A percentile compares a stretch with the other conserved stretches of the same genome.
These are phyloP conservation scores for Erythrophleum ivorense DNA, from an alignment of 331 rosid genomes.

Conservation along the genomic window DNA sequence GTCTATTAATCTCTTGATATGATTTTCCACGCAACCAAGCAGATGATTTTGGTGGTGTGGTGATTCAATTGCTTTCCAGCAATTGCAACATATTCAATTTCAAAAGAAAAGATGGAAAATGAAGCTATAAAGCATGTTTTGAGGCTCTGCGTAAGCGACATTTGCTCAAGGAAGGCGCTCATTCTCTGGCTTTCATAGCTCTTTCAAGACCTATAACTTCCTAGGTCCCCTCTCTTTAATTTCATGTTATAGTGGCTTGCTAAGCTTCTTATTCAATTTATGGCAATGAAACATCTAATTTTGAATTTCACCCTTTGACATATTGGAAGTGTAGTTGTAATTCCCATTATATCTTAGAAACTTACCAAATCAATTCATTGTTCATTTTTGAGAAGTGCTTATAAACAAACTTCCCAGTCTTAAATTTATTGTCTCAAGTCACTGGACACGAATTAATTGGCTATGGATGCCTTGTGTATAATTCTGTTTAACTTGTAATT, in stretches of 20 bases:
- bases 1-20: not conserved
- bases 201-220: constrained; percentile 68
- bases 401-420: no score
- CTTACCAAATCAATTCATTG: not conserved
- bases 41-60: constrained; percentile 5
- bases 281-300: not conserved
- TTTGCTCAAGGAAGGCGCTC: constrained; percentile 92
- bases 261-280: not conserved
- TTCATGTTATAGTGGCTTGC: constrained; percentile 2
- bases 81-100: constrained; percentile 46
- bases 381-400: not conserved
- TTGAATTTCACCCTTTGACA: not conserved
- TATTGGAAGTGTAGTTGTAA: not conserved
- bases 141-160: constrained; percentile 83
- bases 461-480: constrained; percentile 1
- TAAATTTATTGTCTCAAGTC: not conserved
- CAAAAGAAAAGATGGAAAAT: constrained; percentile 63
- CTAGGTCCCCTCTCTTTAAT: constrained; percentile 55
- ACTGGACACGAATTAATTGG: not conserved
- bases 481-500: not conserved
- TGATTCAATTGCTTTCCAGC: not conserved
- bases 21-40: constrained; percentile 11
- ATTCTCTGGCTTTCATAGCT: constrained; percentile 77
- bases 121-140: constrained; percentile 78
- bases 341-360: not conserved